A percentile compares a stretch with the other conserved stretches of the same genome.
phyloP scores from a whole-genome alignment of 495 filamentous ascomycete species.

The Aspergillus wentii region DNA sequence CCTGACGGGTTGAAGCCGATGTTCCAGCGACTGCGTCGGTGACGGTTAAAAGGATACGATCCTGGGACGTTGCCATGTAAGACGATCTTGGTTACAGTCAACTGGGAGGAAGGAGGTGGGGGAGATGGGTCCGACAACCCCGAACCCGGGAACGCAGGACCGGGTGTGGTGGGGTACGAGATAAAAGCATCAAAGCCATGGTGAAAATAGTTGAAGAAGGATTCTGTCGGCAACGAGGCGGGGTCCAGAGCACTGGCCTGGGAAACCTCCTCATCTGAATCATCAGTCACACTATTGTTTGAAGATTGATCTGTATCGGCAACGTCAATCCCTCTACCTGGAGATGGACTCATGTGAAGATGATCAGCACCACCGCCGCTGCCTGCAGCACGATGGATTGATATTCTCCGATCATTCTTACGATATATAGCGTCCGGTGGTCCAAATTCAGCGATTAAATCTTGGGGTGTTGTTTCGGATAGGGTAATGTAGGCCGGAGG shows the following conservation, averaged over 20 bases:
- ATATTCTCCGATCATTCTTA: slow-evolving; percentile 86
- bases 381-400: slow-evolving; percentile 62
- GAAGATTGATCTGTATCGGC: slow-evolving; percentile 81
- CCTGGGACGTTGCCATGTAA: slow-evolving; percentile 93
- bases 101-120: slow-evolving; percentile 47
- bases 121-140: slow-evolving; percentile 26
- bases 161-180: slow-evolving; percentile 64
- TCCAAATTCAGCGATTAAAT: slow-evolving; percentile 82
- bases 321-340: slow-evolving; percentile 38
- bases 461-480: slow-evolving; percentile 81
- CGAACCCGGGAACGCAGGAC: slow-evolving; percentile 57
- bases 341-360: slow-evolving; percentile 34
- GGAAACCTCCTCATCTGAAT: slow-evolving; percentile 61
- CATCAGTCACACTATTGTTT: slow-evolving; percentile 69
- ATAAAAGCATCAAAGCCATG: slow-evolving; percentile 93
- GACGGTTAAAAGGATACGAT: slow-evolving; percentile 93
- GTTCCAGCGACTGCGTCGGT: slow-evolving; percentile 84
- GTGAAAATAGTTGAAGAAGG: slow-evolving; percentile 95
- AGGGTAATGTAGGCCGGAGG: slow-evolving; percentile 63
- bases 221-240: slow-evolving; percentile 54
- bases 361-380: slow-evolving; percentile 37
- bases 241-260: slow-evolving; percentile 27
- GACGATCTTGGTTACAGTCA: slow-evolving; percentile 84
- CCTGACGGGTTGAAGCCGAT: slow-evolving; percentile 48
- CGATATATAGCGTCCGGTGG: slow-evolving; percentile 93